These are phyloP conservation scores for Apiospora phragmitis DNA, from an alignment of 2,329 filamentous ascomycete genomes.

Conservation along the genomic window DNA sequence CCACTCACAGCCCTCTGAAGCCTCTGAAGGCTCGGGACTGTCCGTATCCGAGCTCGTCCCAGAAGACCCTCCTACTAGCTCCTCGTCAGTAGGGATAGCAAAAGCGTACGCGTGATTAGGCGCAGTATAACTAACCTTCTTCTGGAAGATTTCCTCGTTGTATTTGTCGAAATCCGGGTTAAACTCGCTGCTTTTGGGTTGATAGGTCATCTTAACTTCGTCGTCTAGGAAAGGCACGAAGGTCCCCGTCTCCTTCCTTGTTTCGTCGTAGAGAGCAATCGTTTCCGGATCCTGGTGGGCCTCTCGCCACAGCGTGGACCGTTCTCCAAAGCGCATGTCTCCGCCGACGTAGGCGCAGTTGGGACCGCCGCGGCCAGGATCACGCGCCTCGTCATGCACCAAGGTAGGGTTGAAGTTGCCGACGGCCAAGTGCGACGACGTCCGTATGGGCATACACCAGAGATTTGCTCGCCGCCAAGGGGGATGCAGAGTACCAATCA, in stretches of 20 bases:
- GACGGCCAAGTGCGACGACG: slow-evolving; percentile 9
- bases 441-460: background rate
- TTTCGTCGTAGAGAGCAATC: slow-evolving; percentile 8
- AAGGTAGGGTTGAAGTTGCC: background rate
- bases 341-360: slow-evolving; percentile 13
- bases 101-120: background rate
- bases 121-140: background rate
- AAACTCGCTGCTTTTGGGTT: background rate
- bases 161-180: background rate
- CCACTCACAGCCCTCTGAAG: no score
- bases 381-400: background rate
- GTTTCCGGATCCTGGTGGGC: background rate
- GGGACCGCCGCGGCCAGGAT: accelerated
- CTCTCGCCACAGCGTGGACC: slow-evolving; percentile 16
- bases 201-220: background rate
- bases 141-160: background rate
- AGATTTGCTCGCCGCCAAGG: slow-evolving; percentile 12
- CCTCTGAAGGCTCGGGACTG: background rate
- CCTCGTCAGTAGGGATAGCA: background rate
- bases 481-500: slow-evolving; percentile 17
- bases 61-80: background rate
- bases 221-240: slow-evolving; percentile 17
- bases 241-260: slow-evolving; percentile 8
- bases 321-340: slow-evolving; percentile 18
- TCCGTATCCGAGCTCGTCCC: background rate